Evolutionary conservation across 345 rosid genomes (phyloP), one percentile per base, ranked within the genome.

Genomic region (Gossypium rotundifolium): DNA sequence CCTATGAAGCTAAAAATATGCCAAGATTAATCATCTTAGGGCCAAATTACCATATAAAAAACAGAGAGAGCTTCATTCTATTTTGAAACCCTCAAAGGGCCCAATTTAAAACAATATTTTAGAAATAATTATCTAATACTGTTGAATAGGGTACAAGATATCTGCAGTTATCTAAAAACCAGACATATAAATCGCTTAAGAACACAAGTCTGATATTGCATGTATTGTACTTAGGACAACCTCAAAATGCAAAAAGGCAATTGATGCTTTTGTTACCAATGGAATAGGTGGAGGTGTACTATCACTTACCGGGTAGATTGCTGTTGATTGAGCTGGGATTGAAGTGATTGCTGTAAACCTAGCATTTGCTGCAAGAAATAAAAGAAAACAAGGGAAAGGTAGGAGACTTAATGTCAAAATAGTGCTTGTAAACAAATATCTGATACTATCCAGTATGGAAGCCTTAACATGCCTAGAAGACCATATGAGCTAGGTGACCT

Each of bases 341-440:
- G n/a, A 74, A 93, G 70, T 51, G 96, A 79, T 74, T 89, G 94
- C 84, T 93, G 93, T 71, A 88, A 29, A 55, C 86, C 38, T 74
- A 84, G 80, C 89, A 88, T 82, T 85, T 85, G 87, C 90, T 88
- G 80, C 81, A 78, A 23, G 71, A 14, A 65, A 74, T 42, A 23
- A 53, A 9, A 45, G 67, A 60, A 66, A 73, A 81, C 20, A 9
- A 71, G 67, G 62, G 57, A 79, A 71, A 71, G 20, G 68, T 63
- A 59, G 48, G 70, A 11, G 11, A 20, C n/a, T 29, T 10, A 70
- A 12, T 27, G 44, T 70, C 72, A 69, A 76, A 75, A 17, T 4
- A 65, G 45, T 29, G 14, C 23, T 29, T 44, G 67, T 38, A n/a
- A 59, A 73, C 10, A 72, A 59, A 60, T 9, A 46, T 25, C 45